A percentile compares a stretch with the other conserved stretches of the same genome.
phyloP scores from a whole-genome alignment of 345 rosid genomes.

The Chamaenerion angustifolium region DNA sequence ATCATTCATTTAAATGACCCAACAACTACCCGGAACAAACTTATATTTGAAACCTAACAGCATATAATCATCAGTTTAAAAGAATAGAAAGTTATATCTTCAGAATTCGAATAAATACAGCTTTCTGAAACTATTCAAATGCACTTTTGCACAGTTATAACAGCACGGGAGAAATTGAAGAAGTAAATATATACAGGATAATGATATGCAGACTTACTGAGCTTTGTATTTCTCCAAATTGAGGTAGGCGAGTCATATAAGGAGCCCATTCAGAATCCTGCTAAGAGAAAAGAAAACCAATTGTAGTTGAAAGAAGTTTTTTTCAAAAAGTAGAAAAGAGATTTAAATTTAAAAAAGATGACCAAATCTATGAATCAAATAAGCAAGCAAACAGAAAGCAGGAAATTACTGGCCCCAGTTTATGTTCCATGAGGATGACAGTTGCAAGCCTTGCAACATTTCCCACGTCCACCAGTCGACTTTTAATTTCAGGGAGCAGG shows the following conservation, averaged over 20 bases:
- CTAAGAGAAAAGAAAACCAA: slow-evolving; percentile 1
- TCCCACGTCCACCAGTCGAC: slow-evolving; percentile 29
- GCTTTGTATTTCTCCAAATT: slow-evolving; percentile 45
- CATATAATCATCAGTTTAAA: too few species aligned
- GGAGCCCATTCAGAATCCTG: slow-evolving; percentile 70
- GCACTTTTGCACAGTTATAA: background rate
- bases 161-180: background rate
- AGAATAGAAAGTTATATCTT: too few species aligned
- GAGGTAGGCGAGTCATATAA: slow-evolving; percentile 61
- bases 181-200: background rate
- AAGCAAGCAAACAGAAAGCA: slow-evolving; percentile 1
- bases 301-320: background rate
- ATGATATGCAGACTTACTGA: slow-evolving; percentile 19
- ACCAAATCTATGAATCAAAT: background rate
- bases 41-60: too few species aligned
- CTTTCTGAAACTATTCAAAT: too few species aligned
- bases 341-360: background rate
- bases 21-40: too few species aligned
- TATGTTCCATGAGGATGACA: slow-evolving; percentile 35
- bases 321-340: background rate
- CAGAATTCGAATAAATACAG: too few species aligned
- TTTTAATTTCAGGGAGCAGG: slow-evolving; percentile 33
- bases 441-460: slow-evolving; percentile 50
- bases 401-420: slow-evolving; percentile 32
- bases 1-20: too few species aligned